phyloP scores from a whole-genome alignment of 164 flowering plant species.

The Chloranthus sessilifolius region DNA sequence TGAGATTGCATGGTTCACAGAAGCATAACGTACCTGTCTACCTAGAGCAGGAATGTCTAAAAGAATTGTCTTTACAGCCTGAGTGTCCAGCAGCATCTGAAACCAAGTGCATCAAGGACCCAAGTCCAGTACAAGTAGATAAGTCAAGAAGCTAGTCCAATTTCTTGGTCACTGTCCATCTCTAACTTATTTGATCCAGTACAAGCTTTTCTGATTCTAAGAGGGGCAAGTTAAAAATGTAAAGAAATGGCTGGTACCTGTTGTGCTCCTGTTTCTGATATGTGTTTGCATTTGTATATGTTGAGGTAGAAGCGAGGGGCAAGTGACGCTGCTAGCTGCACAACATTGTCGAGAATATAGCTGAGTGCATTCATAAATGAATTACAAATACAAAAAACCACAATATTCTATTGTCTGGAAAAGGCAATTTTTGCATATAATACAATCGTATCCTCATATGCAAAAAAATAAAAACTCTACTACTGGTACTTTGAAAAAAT shows the following conservation, averaged over 20 bases:
- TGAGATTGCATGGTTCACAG: no score
- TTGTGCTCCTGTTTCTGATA: conserved; percentile 98
- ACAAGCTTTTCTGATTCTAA: no score
- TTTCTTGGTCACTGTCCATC: background rate
- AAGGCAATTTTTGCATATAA: no score
- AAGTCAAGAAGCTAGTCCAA: background rate
- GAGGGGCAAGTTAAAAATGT: no score
- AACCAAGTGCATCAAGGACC: conserved; percentile 10
- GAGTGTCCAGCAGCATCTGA: conserved; percentile 98
- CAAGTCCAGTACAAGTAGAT: background rate
- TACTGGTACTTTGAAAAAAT: no score
- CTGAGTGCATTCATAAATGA: no score
- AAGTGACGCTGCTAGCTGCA: conserved; percentile 96
- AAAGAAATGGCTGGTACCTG: conserved; percentile 45
- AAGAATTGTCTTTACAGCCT: conserved; percentile 95
- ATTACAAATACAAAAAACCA: no score
- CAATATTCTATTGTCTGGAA: no score
- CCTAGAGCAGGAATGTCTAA: conserved; percentile 89
- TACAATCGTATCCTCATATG: no score
- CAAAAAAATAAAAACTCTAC: no score
- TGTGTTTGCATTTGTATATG: conserved; percentile 93
- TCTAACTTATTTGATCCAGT: background rate
- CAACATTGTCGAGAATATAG: no score
- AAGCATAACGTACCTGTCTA: conserved; percentile 63
- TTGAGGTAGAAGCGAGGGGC: conserved; percentile 89